phyloP scores from a whole-genome alignment of 2,329 filamentous ascomycete species.

The Penicillium sp. region DNA sequence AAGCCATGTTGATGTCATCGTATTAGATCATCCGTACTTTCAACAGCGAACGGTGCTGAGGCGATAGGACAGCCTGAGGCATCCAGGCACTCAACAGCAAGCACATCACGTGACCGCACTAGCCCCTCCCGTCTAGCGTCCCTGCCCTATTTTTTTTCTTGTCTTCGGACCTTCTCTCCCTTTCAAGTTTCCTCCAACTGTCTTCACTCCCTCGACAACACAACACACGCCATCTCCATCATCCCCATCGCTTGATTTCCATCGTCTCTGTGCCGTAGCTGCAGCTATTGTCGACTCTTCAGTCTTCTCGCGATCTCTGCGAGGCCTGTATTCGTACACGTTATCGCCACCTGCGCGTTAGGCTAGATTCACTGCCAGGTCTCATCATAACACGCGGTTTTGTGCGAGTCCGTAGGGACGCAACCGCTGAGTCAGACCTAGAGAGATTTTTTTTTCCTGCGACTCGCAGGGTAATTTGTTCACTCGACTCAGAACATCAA shows the following conservation, averaged over 20 bases:
- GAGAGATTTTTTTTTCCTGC: conserved; percentile 1
- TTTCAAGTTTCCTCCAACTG: conserved; percentile 12
- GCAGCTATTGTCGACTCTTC: conserved; percentile 14
- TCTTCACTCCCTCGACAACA: background rate
- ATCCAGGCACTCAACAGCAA: background rate
- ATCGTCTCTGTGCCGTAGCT: conserved; percentile 23
- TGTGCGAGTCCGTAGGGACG: conserved; percentile 37
- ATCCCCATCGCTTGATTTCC: background rate
- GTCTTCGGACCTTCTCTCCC: conserved; percentile 9
- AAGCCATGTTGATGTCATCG: background rate
- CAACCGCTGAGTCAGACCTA: conserved; percentile 24
- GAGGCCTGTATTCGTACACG: conserved; percentile 31
- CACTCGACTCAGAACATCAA: conserved; percentile 12
- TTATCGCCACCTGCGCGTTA: conserved; percentile 31
- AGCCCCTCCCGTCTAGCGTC: conserved; percentile 1
- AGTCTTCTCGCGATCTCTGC: conserved; percentile 17
- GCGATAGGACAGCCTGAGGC: background rate
- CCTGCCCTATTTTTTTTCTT: conserved; percentile 13
- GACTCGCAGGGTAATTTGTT: conserved; percentile 19
- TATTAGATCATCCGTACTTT: background rate
- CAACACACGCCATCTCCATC: background rate
- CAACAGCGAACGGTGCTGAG: background rate
- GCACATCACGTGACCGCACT: conserved; percentile 4
- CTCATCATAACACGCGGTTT: conserved; percentile 25
- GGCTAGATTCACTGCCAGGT: conserved; percentile 28